Evolutionary conservation across 1,139 yeast species (phyloP).

Genomic region (Magnusiomyces ingens): DNA sequence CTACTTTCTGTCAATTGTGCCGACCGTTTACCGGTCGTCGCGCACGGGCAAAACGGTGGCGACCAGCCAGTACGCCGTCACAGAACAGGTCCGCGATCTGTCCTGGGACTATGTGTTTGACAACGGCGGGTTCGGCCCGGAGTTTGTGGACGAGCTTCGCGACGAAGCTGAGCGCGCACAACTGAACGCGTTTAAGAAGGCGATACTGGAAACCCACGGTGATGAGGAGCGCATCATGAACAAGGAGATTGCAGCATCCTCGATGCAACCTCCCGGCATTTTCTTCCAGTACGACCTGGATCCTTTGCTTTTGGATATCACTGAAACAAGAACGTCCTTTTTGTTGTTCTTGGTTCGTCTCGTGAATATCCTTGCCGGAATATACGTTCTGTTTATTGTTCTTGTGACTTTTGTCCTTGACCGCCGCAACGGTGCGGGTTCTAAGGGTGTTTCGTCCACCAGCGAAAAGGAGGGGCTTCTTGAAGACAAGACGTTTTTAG

Average conservation of each 20-base stretch:
- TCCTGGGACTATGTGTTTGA: conserved; percentile 6
- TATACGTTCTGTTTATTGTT: conserved; percentile 46
- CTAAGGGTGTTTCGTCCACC: conserved; percentile 5
- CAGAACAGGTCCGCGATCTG: conserved; percentile 40
- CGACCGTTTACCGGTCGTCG: conserved; percentile 61
- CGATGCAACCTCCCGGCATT: conserved; percentile 55
- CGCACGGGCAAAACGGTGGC: conserved; percentile 60
- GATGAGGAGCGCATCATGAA: too few species aligned
- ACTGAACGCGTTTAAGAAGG: too few species aligned
- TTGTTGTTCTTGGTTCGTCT: conserved; percentile 68
- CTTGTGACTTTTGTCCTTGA: conserved; percentile 17
- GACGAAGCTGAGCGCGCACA: too few species aligned
- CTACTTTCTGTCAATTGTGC: conserved; percentile 75
- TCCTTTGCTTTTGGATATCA: conserved; percentile 64
- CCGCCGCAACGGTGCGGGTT: conserved; percentile 27
- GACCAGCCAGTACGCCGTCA: conserved; percentile 82
- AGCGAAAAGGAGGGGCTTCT: conserved; percentile 14
- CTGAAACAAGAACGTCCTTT: conserved; percentile 70
- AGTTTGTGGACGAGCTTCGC: too few species aligned
- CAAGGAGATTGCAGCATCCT: conserved; percentile 16
- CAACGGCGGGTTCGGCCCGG: not conserved
- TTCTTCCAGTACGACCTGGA: conserved; percentile 83
- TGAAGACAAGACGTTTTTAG: conserved; percentile 8
- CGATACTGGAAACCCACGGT: too few species aligned
- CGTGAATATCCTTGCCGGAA: conserved; percentile 74